These are phyloP conservation scores for Clausena lansium DNA, from an alignment of 345 rosid genomes.

Conservation along the genomic window DNA sequence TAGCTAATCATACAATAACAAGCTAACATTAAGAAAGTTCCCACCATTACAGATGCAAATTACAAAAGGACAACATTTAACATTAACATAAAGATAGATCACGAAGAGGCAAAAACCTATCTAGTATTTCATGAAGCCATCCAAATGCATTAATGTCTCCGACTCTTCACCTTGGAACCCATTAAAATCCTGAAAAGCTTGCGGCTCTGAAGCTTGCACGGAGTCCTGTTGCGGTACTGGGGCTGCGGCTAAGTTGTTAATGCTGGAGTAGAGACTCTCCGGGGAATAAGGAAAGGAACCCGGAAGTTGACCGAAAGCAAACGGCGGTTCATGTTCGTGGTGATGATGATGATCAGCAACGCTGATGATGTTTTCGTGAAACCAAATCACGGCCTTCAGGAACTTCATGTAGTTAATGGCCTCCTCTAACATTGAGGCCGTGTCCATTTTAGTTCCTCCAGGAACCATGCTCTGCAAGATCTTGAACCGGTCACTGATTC, in stretches of 20 bases:
- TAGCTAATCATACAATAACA: background rate
- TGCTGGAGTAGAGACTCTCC: constrained; percentile 8
- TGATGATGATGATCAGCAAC: constrained; percentile 11
- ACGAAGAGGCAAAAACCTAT: background rate
- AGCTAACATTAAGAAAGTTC: background rate
- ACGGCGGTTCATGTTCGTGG: constrained; percentile 13
- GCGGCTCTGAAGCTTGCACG: background rate
- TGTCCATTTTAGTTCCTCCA: constrained; percentile 86
- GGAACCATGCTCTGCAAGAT: constrained; percentile 82
- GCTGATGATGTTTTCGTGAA: constrained; percentile 55
- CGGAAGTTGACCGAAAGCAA: constrained; percentile 1
- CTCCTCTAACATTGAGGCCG: constrained; percentile 85
- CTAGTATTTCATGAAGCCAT: background rate
- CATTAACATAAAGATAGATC: background rate
- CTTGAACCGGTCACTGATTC: constrained; percentile 87
- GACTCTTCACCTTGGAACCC: constrained; percentile 9
- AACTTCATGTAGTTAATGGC: constrained; percentile 89
- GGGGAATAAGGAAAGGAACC: background rate
- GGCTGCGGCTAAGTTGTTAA: constrained; percentile 8
- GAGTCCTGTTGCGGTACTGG: constrained; percentile 7
- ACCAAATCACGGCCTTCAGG: constrained; percentile 70
- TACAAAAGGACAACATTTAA: background rate
- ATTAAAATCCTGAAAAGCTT: constrained; percentile 7
- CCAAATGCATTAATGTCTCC: background rate
- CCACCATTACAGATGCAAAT: background rate